phyloP scores from a whole-genome alignment of 805 yeast species.

The Teunomyces aglyptinius region DNA sequence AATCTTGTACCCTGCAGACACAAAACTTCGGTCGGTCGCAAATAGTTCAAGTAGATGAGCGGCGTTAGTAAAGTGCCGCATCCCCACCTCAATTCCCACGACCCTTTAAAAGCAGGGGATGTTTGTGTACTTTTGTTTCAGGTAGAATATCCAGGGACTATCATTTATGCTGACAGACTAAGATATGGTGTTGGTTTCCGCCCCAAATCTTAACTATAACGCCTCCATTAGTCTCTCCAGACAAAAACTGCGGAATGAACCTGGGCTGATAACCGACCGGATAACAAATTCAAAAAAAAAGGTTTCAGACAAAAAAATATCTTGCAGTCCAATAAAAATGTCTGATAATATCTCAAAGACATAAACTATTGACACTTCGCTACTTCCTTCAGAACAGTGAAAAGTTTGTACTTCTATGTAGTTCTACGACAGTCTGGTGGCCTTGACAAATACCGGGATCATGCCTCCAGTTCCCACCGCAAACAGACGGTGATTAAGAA shows the following conservation, averaged over 20 bases:
- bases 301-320: too few relatives aligned
- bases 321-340: too few relatives aligned
- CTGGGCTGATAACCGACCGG: background rate
- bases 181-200: background rate
- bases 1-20: background rate
- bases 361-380: too few relatives aligned
- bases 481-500: conserved; percentile 47
- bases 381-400: too few relatives aligned
- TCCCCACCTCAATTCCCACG: background rate
- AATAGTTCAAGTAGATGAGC: background rate
- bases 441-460: conserved; percentile 54
- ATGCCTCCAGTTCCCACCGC: conserved; percentile 55
- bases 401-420: too few relatives aligned
- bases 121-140: too few relatives aligned
- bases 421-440: conserved; percentile 6
- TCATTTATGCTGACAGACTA: too few relatives aligned
- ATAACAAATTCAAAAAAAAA: too few relatives aligned
- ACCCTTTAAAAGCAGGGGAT: too few relatives aligned
- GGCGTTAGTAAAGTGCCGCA: background rate
- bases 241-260: background rate
- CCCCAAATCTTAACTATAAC: background rate
- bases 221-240: background rate
- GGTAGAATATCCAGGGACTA: too few relatives aligned
- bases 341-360: too few relatives aligned
- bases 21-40: background rate